Base-by-base conservation (phyloP, 441 rosid genomes). In the Capsella rubella region DNA sequence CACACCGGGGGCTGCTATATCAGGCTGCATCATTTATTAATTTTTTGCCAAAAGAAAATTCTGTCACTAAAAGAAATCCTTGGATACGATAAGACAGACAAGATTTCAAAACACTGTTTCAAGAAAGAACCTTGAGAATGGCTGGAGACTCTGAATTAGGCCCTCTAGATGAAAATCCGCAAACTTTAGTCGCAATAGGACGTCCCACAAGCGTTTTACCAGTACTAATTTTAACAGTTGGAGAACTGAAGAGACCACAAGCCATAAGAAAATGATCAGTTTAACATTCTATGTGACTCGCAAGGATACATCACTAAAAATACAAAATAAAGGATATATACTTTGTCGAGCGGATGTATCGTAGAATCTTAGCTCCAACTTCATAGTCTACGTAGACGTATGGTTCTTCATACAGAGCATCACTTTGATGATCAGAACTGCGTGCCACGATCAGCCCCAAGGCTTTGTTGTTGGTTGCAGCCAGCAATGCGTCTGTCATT, bases 1-100 rank as follows among this genome's bases (percentile, higher is more conserved):
- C 69, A 49, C 75, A 52, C 89, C 90, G 0, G 93, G 93, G 28
- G 93, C 90, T 55, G 83, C 76, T 63, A 85, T 65, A 62, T 88
- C 93, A 34, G 93, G 93, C 93, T 85, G 80, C 52, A 60, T 31
- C 37, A 32, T 51, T 71, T 66, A 27, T 13, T 50, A 13, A 34
- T 21, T 50, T 46, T 28, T 18, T 51, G 4, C 55, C 31, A 28
- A 29, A 54, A 29, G 21, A 5, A 18, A 21, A 1, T 12, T 8
- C 13, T 31, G 42, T 43, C 64, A 73, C 3, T 42, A 67, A 72
- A 15, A 76, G 45, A 47, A 76, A 77, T 27, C 62, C 65, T 42
- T 71, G 56, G 45, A 77, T 76, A 42, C 66, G 45, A 77, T 76
- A 42, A 63, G 21, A 7, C 60, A 63, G 40, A 60, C 16, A 59